Evolutionary conservation across 257 asterid genomes (phyloP), one percentile per base, ranked within the genome.

Genomic region (Penstemon newberryi): DNA sequence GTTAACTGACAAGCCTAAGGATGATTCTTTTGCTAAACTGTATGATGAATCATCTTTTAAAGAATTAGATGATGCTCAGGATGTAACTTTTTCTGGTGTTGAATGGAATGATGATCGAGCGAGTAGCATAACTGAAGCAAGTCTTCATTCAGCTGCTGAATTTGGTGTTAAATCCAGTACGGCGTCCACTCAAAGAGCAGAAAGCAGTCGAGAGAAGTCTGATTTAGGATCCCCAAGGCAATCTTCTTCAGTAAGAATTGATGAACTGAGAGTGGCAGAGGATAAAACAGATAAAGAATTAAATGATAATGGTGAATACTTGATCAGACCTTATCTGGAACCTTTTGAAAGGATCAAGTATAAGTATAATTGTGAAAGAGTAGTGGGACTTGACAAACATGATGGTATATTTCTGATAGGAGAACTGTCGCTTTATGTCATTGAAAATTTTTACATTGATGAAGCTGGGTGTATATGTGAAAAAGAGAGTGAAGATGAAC

Each of bases 351-450:
- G 85, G 74, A 94, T 94, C 78, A 94, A 87, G 84, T 77, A 76
- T 80, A 94, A 83, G 82, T 94, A 94, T 78, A 94, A 94, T 45
- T 94, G 99, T 56, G 99, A 94, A 80, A 87, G 99, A 85, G 99
- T 94, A 71, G 95, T 87, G 55, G 99, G 93, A 63, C 99, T 94
- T 63, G 99, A 94, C 83, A 94, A 94, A 76, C 97, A 86, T 79
- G 99, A 94, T 77, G 97, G 99, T 52, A 79, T 94, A 62, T 94
- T 94, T 84, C 81, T 94, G 71, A 87, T 91, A 39, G 99, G 99
- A 72, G 99, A 94, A 77, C 80, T 84, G 18, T 91, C 97, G 0
- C 77, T 94, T 6, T 94, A 94, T 56, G 86, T 94, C 74, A 94
- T 94, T 62, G 99, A 94, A 84, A 94, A 94, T 73, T 91, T 94